These are phyloP conservation scores for Irpex lacteus DNA, from an alignment of 1,284 basidiomycete species.

Conservation along the genomic window DNA sequence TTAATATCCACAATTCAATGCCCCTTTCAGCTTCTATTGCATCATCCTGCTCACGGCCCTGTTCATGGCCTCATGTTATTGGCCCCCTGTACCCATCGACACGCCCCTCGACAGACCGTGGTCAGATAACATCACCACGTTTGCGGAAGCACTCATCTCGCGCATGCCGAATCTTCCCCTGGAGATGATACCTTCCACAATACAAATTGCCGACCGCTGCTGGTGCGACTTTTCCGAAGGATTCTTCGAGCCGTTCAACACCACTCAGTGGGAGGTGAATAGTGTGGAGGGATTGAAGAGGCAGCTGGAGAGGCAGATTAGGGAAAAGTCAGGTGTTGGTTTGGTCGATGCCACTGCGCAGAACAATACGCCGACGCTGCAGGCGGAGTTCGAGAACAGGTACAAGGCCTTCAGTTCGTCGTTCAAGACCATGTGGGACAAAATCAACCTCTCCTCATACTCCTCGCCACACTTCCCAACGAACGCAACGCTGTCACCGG, in stretches of 20 bases:
- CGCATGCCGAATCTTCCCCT: slow-evolving; percentile 27
- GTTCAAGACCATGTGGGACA: slow-evolving; percentile 8
- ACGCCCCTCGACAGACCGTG: slow-evolving; percentile 60
- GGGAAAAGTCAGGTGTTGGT: slow-evolving; percentile 9
- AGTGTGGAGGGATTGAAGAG: slow-evolving; percentile 49
- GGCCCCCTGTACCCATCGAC: slow-evolving; percentile 72
- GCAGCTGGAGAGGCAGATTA: slow-evolving; percentile 35
- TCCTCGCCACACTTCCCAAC: background rate
- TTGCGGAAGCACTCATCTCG: slow-evolving; percentile 56
- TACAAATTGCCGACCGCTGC: slow-evolving; percentile 69
- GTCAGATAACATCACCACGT: slow-evolving; percentile 66
- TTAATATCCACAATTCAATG: background rate
- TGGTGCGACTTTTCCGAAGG: slow-evolving; percentile 71
- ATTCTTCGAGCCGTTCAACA: slow-evolving; percentile 72
- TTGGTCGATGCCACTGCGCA: background rate
- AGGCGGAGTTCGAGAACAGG: background rate
- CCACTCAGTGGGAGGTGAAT: slow-evolving; percentile 65
- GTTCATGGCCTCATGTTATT: slow-evolving; percentile 82
- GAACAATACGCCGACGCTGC: slow-evolving; percentile 2
- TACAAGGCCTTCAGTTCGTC: background rate
- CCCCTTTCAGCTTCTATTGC: slow-evolving; percentile 67
- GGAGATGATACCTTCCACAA: slow-evolving; percentile 38
- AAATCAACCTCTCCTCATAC: slow-evolving; percentile 11
- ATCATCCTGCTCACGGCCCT: slow-evolving; percentile 73
- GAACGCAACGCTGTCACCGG: background rate